Evolutionary conservation across 2,329 filamentous ascomycete species (phyloP), one percentile per base, ranked within the genome.

Genomic region (Colletotrichum eremochloae): DNA sequence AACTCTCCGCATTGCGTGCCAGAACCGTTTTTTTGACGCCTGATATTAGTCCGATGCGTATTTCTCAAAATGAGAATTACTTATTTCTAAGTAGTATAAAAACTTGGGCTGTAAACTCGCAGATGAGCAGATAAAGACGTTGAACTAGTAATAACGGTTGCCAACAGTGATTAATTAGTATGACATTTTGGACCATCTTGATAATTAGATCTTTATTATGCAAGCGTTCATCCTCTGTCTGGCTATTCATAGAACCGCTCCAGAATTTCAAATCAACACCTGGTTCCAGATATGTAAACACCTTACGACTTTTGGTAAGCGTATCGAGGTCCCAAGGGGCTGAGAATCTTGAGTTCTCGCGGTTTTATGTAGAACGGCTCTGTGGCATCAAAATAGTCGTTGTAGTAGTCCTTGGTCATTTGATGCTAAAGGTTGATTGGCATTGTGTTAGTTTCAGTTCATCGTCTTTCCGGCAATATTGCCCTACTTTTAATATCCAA

Each of bases 361-460:
- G 69, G 69, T 8, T 46, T 60, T 6, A 72, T 24, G n/a, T 72
- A 72, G 8, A 72, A 48, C 0, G 69, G 69, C n/a, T 72, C 69
- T n/a, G 69, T 72, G 20, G 65, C 69, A 5, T 72, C 58, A 53
- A 72, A 72, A 5, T 72, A 72, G 20, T 68, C 69, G 14, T 68
- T 63, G 5, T 72, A 72, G 31, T 72, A 72, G 3, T 68, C 42
- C 42, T 72, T 72, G 4, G 69, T 72, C 69, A 72, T 72, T 69
- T 72, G 69, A 18, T 72, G 69, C 69, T 72, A 8, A 1, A 4
- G 12, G 11, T 2, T n/a, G 4, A 24, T 31, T 8, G 2, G 1
- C 0, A 12, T 60, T 66, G 7, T n/a, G 29, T 5, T 5, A 33
- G 6, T 24, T 3, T 29, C 5, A 33, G 5, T 0, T 11, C 5